phyloP scores from a whole-genome alignment of 495 filamentous ascomycete species.

The Elaphomyces granulatus region DNA sequence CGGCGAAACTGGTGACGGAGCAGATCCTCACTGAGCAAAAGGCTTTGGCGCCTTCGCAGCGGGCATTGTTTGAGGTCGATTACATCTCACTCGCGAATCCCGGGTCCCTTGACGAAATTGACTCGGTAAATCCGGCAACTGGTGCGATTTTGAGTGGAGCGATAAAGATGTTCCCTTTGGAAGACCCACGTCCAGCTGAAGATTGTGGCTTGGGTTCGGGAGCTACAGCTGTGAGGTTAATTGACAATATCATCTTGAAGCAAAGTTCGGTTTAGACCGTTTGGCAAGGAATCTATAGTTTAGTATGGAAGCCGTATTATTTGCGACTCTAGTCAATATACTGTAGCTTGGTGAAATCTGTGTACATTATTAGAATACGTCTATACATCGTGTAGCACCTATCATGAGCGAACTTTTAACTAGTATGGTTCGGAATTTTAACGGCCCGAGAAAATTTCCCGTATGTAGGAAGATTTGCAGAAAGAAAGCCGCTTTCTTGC shows the following conservation, averaged over 20 bases:
- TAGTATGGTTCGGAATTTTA: background rate
- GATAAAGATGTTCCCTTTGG: constrained; percentile 74
- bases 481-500: background rate
- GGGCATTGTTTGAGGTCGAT: constrained; percentile 68
- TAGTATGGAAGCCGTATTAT: no score
- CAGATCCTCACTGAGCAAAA: constrained; percentile 45
- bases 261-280: no score
- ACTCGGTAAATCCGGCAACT: constrained; percentile 44
- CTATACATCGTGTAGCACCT: no score
- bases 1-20: constrained; percentile 41
- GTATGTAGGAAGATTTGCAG: no score
- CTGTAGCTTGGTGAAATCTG: no score
- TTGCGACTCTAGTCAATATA: no score
- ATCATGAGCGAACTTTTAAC: no score
- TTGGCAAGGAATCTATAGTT: no score
- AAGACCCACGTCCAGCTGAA: constrained; percentile 51
- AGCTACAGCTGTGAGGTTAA: constrained; percentile 63
- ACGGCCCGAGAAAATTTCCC: background rate
- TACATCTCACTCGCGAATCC: constrained; percentile 83
- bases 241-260: constrained; percentile 80
- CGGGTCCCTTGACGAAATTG: constrained; percentile 62
- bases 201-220: constrained; percentile 55
- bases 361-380: no score
- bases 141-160: constrained; percentile 84
- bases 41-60: constrained; percentile 40